phyloP scores from a whole-genome alignment of 2,329 filamentous ascomycete species.

The Tolypocladium sp. region DNA sequence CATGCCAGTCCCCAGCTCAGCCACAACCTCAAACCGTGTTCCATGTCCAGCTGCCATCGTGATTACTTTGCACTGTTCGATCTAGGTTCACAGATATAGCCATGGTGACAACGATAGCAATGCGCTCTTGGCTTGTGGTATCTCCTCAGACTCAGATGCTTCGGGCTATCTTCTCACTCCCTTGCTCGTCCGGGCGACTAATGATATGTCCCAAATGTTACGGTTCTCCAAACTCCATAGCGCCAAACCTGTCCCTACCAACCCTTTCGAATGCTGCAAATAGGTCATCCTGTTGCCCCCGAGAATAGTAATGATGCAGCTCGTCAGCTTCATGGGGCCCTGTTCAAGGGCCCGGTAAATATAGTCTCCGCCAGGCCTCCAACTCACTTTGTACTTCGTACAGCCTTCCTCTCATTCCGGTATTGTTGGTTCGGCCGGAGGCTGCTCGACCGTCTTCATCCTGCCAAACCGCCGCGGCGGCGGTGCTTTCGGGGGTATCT shows the following conservation, averaged over 20 bases:
- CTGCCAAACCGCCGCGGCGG: slow-evolving; percentile 36
- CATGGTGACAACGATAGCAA: neutral
- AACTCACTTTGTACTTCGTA: neutral
- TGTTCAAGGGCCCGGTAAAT: neutral
- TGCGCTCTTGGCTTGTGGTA: neutral
- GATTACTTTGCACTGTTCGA: neutral
- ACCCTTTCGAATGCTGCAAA: neutral
- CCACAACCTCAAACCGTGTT: neutral
- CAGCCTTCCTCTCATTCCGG: slow-evolving; percentile 4
- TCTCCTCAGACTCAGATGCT: neutral
- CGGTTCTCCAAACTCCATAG: neutral
- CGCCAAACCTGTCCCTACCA: neutral
- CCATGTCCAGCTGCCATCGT: neutral
- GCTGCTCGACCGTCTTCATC: slow-evolving; percentile 24
- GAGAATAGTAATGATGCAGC: neutral
- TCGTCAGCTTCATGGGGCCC: neutral
- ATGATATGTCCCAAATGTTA: neutral
- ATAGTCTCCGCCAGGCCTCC: neutral
- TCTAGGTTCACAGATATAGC: neutral
- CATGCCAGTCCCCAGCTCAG: neutral
- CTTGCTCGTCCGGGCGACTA: neutral
- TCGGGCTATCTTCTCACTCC: neutral
- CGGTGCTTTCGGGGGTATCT: slow-evolving; percentile 34
- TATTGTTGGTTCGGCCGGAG: slow-evolving; percentile 16
- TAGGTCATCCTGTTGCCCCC: neutral